Conservation (phyloP, 306 rosid species). For the Cucumis melo region DNA sequence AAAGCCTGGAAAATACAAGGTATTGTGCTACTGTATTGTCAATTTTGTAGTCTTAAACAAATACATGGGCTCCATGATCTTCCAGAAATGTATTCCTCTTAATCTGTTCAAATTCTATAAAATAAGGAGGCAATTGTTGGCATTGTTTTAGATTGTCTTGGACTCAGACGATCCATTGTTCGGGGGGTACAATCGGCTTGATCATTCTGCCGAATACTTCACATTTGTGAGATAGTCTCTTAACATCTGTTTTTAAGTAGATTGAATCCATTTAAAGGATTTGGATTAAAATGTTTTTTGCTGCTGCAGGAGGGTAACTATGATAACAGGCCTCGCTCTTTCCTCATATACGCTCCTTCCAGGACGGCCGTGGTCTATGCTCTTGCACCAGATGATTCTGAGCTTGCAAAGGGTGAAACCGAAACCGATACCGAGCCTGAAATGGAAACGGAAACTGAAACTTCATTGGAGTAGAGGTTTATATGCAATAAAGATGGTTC, state of each 20-base stretch:
- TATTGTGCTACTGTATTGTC: constrained; percentile 4
- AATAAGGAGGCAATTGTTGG: background rate
- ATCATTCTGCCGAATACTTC: constrained; percentile 57
- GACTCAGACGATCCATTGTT: constrained; percentile 65
- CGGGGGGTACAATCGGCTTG: constrained; percentile 66
- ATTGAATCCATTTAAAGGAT: background rate
- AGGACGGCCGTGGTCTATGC: constrained; percentile 79
- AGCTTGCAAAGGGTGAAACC: background rate
- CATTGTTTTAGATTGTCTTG: constrained; percentile 43
- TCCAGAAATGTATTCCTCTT: background rate
- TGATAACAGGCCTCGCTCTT: constrained; percentile 64
- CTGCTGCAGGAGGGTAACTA: constrained; percentile 55
- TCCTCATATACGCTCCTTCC: constrained; percentile 59
- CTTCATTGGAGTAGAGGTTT: background rate
- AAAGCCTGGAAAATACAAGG: constrained; percentile 87
- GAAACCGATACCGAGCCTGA: background rate
- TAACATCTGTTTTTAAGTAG: background rate
- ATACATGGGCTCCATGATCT: background rate
- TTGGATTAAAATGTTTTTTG: constrained; percentile 8
- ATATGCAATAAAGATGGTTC: background rate
- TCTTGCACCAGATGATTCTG: constrained; percentile 22
- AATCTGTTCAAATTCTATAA: background rate
- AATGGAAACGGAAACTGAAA: background rate
- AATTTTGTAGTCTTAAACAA: background rate
- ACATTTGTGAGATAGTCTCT: constrained; percentile 32